These are phyloP conservation scores for Geosmithia morbida DNA, from an alignment of 2,329 filamentous ascomycete species.

Conservation along the genomic window DNA sequence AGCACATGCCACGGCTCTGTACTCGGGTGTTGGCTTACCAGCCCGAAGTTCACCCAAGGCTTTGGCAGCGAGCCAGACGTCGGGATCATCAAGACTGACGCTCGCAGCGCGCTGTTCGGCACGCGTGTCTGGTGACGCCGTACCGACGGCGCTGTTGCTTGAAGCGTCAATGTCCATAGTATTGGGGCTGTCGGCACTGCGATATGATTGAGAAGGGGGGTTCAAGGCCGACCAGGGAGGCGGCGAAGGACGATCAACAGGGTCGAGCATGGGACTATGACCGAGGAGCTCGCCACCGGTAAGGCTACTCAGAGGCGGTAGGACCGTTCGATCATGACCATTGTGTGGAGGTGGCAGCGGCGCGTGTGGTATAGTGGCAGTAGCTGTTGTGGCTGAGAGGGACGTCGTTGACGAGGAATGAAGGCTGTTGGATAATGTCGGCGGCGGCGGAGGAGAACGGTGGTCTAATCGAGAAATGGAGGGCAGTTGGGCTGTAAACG, in stretches of 20 bases:
- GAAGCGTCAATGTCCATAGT: conserved; percentile 33
- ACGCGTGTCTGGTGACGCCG: conserved; percentile 30
- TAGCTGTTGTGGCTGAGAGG: conserved; percentile 2
- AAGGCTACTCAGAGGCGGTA: conserved; percentile 21
- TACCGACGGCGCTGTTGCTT: conserved; percentile 23
- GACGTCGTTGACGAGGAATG: neutral
- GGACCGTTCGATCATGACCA: conserved; percentile 11
- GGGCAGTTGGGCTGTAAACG: neutral
- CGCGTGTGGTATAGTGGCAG: conserved; percentile 12
- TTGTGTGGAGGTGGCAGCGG: conserved; percentile 6
- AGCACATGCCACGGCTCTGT: neutral
- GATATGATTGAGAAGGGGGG: conserved; percentile 2
- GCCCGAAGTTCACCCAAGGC: conserved; percentile 61
- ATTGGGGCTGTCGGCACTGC: conserved; percentile 27
- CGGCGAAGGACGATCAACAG: conserved; percentile 6
- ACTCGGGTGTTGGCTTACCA: conserved; percentile 30
- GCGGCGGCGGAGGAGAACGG: neutral
- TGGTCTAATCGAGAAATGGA: neutral
- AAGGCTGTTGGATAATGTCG: neutral
- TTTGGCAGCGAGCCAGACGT: conserved; percentile 58
- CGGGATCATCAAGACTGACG: conserved; percentile 49
- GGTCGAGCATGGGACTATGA: conserved; percentile 7
- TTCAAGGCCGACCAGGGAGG: conserved; percentile 5
- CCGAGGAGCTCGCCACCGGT: conserved; percentile 12
- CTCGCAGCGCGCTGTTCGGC: conserved; percentile 30